Percentiles rank a stretch among this genome's conserved stretches.
phyloP scores from a whole-genome alignment of 345 rosid species.

The Hypericum perforatum region DNA sequence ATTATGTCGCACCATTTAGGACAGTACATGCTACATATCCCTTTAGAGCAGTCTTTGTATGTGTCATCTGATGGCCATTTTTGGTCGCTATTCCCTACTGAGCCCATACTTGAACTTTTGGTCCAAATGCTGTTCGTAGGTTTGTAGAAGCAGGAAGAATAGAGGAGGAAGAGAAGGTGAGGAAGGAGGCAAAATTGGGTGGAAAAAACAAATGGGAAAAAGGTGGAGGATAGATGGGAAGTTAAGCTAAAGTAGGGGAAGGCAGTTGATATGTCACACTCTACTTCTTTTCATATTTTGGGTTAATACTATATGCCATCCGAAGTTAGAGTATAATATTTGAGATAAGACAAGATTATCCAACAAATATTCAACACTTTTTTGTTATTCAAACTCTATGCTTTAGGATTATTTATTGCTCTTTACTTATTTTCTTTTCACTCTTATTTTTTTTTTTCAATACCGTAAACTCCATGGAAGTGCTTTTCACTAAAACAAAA shows the following conservation, averaged over 20 bases:
- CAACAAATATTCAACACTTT: too few relatives aligned
- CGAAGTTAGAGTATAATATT: too few relatives aligned
- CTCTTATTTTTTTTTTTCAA: too few relatives aligned
- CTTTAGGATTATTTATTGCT: too few relatives aligned
- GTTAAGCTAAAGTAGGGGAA: conserved; percentile 27
- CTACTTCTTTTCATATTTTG: conserved; percentile 18
- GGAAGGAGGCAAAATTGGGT: neutral
- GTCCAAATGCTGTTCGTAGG: neutral
- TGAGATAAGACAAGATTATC: too few relatives aligned
- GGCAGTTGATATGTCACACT: conserved; percentile 19
- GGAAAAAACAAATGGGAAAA: conserved; percentile 1
- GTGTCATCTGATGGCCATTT: conserved; percentile 35
- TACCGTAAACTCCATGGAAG: too few relatives aligned
- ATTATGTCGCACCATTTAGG: conserved; percentile 76
- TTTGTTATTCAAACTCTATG: too few relatives aligned
- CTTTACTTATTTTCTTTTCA: too few relatives aligned
- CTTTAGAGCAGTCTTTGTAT: conserved; percentile 69
- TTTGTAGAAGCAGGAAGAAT: neutral
- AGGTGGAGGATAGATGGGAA: conserved; percentile 20
- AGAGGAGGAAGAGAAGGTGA: neutral
- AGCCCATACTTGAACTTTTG: neutral
- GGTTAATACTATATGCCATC: too few relatives aligned
- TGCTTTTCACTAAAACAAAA: too few relatives aligned
- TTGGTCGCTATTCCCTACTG: conserved; percentile 9
- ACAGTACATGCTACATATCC: conserved; percentile 71